Evolutionary conservation across 1,284 basidiomycete species (phyloP), one percentile per base, ranked within the genome.

Genomic region (Malassezia brasiliensis): DNA sequence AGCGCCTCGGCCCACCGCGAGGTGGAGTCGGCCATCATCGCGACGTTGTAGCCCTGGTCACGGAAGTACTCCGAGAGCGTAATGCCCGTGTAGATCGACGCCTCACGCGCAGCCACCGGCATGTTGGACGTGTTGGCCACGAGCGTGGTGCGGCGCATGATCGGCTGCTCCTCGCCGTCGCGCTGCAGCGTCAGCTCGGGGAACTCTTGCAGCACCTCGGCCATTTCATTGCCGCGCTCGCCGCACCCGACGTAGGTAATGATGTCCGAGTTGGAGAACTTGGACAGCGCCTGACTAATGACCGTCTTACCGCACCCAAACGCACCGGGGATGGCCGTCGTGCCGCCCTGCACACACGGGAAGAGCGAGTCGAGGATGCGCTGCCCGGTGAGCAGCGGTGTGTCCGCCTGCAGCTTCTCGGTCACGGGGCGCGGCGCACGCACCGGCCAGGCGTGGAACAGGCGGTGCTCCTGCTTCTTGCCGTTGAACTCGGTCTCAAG

Each of bases 51-150:
- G 31, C 94, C 93, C 77, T 96, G 91, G 77, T 98, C 93, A 79
- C 93, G 88, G 86, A 94, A 98, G 79, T 98, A 99, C 75, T 99
- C 93, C 42, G 93, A 93, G 20, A 98, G 83, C 0, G 94, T 99
- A 79, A 99, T 98, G 72, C 94, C 94, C 39, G 94, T 99, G 79
- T 99, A 99, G 76, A 99, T 98, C 41, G 93, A 96, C 5, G 94
- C 94, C 79, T 99, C 94, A 73, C 94, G 89, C 36, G 94, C 94
- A 35, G 94, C 94, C 70, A 99, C 94, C 67, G 94, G 94, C 94
- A 99, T 99, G 80, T 99, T 98, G 56, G 93, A 96, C 1, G 94
- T 99, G 77, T 99, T 99, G 67, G 94, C 94, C 59, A 99, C 93
- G 34, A 99, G 83, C 3, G 93, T 91, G 1, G 94, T 98, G 62